Conservation (phyloP, 129 eudicot genomes). For the Flaveria trinervia region DNA sequence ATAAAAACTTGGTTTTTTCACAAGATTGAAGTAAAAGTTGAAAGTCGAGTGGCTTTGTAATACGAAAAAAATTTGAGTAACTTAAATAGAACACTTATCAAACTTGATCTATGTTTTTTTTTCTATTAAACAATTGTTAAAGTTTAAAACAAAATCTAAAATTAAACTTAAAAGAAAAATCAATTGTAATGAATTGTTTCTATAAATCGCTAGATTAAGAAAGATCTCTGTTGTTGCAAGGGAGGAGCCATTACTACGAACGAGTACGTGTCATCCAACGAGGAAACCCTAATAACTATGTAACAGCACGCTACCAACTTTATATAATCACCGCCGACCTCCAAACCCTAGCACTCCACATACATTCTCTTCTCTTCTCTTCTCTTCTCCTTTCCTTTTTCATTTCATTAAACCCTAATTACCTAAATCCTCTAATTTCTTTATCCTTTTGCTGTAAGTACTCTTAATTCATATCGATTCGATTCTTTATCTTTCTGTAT, state of each 20-base stretch:
- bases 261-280: slow-evolving; percentile 16
- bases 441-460: slow-evolving; percentile 15
- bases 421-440: background rate
- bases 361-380: background rate
- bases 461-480: background rate
- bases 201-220: too few species aligned
- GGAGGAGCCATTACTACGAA: background rate
- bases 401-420: slow-evolving; percentile 6
- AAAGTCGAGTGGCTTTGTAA: too few species aligned
- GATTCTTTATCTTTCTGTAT: background rate
- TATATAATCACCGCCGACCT: slow-evolving; percentile 38
- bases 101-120: too few species aligned
- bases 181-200: too few species aligned
- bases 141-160: too few species aligned
- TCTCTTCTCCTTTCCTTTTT: background rate
- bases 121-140: too few species aligned
- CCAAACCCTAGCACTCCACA: slow-evolving; percentile 30
- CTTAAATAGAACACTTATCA: too few species aligned
- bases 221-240: background rate
- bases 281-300: slow-evolving; percentile 25
- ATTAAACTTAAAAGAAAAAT: too few species aligned
- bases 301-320: slow-evolving; percentile 28
- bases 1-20: too few species aligned
- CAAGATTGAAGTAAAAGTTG: too few species aligned
- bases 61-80: too few species aligned